Evolutionary conservation across 2,329 filamentous ascomycete genomes (phyloP), one percentile per base, ranked within the genome.

Genomic region (Metarhizium humberi): DNA sequence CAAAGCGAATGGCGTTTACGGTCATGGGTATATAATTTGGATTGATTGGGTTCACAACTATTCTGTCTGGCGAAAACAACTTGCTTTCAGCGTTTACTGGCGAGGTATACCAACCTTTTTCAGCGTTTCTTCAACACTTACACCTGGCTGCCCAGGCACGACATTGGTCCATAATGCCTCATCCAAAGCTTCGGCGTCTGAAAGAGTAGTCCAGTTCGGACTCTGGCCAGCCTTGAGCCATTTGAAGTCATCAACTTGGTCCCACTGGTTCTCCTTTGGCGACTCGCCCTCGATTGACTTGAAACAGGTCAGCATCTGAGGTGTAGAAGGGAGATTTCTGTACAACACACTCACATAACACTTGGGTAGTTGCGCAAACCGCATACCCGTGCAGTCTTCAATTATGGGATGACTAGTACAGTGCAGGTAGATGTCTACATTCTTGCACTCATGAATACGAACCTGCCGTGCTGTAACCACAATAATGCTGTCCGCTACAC

Each of bases 171-270:
- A 96, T 0, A 87, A 74, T 2, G 80, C 74, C 2, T 86, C 81
- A 0, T 72, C 61, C 13, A 92, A 71, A 29, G 79, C 78, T 54
- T 85, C 74, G 1, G 75, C 75, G 53, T 83, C 78, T 1, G 81
- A 75, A 25, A 97, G 63, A 2, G 90, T 71, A 38, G 76, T 81
- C 90, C 92, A 99, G 67, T 99, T 92, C 2, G 94, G 94, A 66
- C 90, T 96, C 34, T 83, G 82, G 56, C 88, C 90, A 16, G 81
- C 78, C 70, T 92, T 95, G 59, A 96, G 80, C 94, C 94, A 97
- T 72, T 95, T 95, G 77, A 99, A 99, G 69, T 99, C 94, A 69
- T 97, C 90, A 16, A 97, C 88, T 64, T 94, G 84, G 62, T 92
- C 81, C 90, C 90, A 99, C 63, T 87, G 81, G 67, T 95, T 92